Evolutionary conservation across 371 early-diverging fungal genomes (phyloP), one percentile per base, ranked within the genome.

Genomic region (Rhizopus microsporus): DNA sequence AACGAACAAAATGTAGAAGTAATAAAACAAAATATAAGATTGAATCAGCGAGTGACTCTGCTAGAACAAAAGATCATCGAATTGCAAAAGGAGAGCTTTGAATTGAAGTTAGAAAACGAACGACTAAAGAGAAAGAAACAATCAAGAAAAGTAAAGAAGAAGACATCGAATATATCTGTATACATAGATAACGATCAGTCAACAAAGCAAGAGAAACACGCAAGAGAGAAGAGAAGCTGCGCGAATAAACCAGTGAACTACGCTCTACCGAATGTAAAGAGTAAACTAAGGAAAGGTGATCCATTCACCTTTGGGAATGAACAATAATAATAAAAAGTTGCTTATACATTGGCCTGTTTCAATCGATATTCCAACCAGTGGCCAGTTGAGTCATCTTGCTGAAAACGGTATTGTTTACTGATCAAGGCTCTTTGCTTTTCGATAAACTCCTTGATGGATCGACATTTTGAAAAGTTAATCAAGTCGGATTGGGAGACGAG

Each of bases 381-480:
- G 5, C 49, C 63, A 29, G 54, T 37, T 39, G 44, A 33, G 60
- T 60, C 10, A 73, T 64, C 61, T 8, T 54, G 54, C 10, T 72
- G 57, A 43, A 74, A 77, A 51, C 65, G 65, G 33, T 74, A 77
- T 13, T 59, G 59, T 33, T 67, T 72, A 7, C 51, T 55, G 9
- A 66, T 63, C 35, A 60, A 56, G 2, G 16, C 16, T 9, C 61
- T 50, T 15, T 58, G 55, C 7, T 54, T 57, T 13, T 60, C 59
- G 13, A 72, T 44, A 52, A 65, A 68, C 35, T 70, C 59, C 5
- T 54, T 42, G n/a, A 74, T 42, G 0, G 63, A 62, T 5, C 56
- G 56, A 34, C 64, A 70, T 23, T 70, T 74, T 1, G 65, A 46
- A 51, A 74, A 70, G 29, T 74, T 74, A 54, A 74, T 56, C 17